phyloP scores from a whole-genome alignment of 2,329 filamentous ascomycete species.

The Rhinocladiella similis region DNA sequence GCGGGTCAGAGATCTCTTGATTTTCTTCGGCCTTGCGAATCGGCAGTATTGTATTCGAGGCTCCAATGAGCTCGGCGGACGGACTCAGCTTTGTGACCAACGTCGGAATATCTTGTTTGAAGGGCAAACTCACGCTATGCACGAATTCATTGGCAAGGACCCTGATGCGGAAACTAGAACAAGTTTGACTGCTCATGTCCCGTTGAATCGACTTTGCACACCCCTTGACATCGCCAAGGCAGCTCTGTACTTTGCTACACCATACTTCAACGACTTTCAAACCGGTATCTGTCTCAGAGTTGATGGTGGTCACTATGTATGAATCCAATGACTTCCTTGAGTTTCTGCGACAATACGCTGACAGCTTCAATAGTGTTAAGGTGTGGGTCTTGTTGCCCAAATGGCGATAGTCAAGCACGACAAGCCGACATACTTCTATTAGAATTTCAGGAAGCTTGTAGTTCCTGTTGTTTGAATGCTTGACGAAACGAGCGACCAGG shows the following conservation, averaged over 20 bases:
- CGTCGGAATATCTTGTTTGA: conserved; percentile 40
- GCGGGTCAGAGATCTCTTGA: conserved; percentile 29
- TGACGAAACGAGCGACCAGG: too few relatives aligned
- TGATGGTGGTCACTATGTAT: too few relatives aligned
- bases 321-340: too few relatives aligned
- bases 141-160: conserved; percentile 39
- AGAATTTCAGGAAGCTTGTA: too few relatives aligned
- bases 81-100: conserved; percentile 40
- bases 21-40: conserved; percentile 41
- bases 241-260: background rate
- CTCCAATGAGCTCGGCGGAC: conserved; percentile 43
- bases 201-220: background rate
- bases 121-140: conserved; percentile 43
- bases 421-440: too few relatives aligned
- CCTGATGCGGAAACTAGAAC: background rate
- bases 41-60: conserved; percentile 45
- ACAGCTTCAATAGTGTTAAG: too few relatives aligned
- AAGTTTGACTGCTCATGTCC: background rate
- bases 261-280: background rate
- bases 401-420: too few relatives aligned
- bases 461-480: too few relatives aligned
- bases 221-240: background rate
- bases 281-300: too few relatives aligned
- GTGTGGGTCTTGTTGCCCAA: too few relatives aligned
- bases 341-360: too few relatives aligned